Conservation (phyloP, 495 filamentous ascomycete genomes). For the Chaetomium fimeti region DNA sequence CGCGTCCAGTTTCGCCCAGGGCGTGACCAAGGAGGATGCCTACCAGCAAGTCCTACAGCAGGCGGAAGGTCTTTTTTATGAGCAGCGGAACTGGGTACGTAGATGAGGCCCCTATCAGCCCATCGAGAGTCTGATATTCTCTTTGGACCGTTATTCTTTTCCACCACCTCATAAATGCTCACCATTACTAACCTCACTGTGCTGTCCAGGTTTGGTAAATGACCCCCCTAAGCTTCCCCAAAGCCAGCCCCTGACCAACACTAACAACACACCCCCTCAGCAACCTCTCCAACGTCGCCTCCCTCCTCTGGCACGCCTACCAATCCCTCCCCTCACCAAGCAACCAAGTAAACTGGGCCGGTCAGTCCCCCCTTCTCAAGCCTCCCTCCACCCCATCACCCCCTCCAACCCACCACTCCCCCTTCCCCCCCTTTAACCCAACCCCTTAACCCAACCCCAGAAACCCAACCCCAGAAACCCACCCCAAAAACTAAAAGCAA, state of each 20-base stretch:
- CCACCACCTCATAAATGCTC: background rate
- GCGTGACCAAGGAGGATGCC: conserved; percentile 67
- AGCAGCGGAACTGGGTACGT: conserved; percentile 84
- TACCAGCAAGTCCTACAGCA: conserved; percentile 74
- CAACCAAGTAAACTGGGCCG: conserved; percentile 79
- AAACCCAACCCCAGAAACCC: too few relatives aligned
- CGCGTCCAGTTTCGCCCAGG: conserved; percentile 67
- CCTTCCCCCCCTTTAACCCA: background rate
- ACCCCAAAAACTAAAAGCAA: too few relatives aligned
- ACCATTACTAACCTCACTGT: background rate
- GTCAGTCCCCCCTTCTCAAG: conserved; percentile 40
- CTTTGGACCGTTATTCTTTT: background rate
- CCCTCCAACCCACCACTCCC: conserved; percentile 5
- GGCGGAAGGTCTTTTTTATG: conserved; percentile 67
- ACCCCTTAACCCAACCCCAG: too few relatives aligned
- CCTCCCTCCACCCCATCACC: background rate
- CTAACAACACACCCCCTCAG: conserved; percentile 40
- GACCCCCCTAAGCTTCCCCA: too few relatives aligned
- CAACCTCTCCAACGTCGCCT: conserved; percentile 81
- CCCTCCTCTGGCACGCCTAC: conserved; percentile 84
- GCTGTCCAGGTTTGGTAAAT: conserved; percentile 4
- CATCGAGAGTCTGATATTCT: background rate
- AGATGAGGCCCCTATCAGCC: background rate
- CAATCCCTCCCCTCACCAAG: conserved; percentile 74
- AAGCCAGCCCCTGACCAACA: background rate